Percentiles rank a stretch among this genome's conserved stretches.
Conservation (phyloP, 768 basidiomycete species). For the Lactarius trivialis region DNA sequence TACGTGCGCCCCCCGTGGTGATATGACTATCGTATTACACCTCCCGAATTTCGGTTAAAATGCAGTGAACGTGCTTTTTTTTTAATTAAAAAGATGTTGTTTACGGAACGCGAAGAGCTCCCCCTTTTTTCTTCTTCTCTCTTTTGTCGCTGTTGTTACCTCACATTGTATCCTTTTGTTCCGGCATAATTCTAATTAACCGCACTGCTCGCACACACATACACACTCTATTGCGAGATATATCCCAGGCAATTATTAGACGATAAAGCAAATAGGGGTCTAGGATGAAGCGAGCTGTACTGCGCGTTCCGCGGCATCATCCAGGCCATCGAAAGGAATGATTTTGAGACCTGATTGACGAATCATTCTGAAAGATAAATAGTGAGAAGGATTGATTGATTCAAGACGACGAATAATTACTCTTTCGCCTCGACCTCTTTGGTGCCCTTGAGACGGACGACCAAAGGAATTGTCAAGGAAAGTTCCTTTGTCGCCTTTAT, state of each 20-base stretch:
- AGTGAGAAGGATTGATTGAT: conserved; percentile 17
- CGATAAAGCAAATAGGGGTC: conserved; percentile 5
- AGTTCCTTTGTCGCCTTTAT: conserved; percentile 97
- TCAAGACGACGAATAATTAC: conserved; percentile 43
- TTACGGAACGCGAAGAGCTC: neutral
- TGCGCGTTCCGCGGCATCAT: conserved; percentile 82
- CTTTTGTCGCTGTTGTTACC: neutral
- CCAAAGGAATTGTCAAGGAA: conserved; percentile 72
- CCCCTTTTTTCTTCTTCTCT: neutral
- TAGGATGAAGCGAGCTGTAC: conserved; percentile 52
- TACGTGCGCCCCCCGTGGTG: conserved; percentile 14
- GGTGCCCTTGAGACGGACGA: conserved; percentile 95
- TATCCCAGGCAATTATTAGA: conserved; percentile 5
- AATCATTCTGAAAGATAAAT: conserved; percentile 64
- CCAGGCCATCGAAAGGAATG: conserved; percentile 85
- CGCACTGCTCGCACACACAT: neutral
- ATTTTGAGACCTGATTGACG: conserved; percentile 88
- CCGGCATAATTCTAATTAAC: neutral
- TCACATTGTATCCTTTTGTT: conserved; percentile 13
- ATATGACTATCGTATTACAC: neutral
- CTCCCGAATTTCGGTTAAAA: conserved; percentile 1
- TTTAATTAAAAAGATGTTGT: neutral
- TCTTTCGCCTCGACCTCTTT: conserved; percentile 94
- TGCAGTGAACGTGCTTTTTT: neutral
- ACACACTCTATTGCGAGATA: conserved; percentile 21